Percentiles rank a stretch among this genome's conserved stretches.
Evolutionary conservation across 1,284 basidiomycete genomes (phyloP).

Genomic region (Neolentinus lepideus): DNA sequence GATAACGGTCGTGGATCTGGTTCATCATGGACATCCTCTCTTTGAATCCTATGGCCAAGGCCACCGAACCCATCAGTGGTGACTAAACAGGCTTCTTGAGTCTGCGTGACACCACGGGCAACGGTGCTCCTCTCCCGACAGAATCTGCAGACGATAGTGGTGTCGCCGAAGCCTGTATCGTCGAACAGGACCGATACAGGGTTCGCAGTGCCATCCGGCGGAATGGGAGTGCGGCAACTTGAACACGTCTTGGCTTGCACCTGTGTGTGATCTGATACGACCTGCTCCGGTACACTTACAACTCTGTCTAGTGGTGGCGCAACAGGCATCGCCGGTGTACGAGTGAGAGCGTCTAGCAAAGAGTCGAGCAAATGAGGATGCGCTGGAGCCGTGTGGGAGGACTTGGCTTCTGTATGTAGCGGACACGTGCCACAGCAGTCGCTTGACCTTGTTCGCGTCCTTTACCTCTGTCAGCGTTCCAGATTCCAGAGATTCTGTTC

Average conservation of each 20-base stretch:
- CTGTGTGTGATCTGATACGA: neutral
- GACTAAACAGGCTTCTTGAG: neutral
- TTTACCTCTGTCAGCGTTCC: neutral
- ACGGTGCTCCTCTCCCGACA: slow-evolving; percentile 4
- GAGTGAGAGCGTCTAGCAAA: neutral
- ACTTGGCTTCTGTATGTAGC: neutral
- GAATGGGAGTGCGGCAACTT: neutral
- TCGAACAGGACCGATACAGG: neutral
- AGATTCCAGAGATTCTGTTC: neutral
- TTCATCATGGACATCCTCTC: neutral
- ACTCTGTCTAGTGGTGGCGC: neutral
- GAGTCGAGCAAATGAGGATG: neutral
- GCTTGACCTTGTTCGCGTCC: neutral
- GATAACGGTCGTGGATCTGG: neutral
- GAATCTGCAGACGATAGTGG: slow-evolving; percentile 4
- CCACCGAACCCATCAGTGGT: neutral
- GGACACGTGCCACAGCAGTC: neutral
- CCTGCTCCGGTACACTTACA: neutral
- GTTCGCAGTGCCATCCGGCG: neutral
- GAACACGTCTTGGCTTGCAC: neutral
- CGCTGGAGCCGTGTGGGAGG: neutral
- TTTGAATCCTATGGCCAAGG: neutral
- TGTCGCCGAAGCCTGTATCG: slow-evolving; percentile 3
- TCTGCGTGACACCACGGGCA: neutral
- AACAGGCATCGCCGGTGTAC: neutral